Conservation (phyloP, 495 filamentous ascomycete genomes). For the Apodospora peruviana region DNA sequence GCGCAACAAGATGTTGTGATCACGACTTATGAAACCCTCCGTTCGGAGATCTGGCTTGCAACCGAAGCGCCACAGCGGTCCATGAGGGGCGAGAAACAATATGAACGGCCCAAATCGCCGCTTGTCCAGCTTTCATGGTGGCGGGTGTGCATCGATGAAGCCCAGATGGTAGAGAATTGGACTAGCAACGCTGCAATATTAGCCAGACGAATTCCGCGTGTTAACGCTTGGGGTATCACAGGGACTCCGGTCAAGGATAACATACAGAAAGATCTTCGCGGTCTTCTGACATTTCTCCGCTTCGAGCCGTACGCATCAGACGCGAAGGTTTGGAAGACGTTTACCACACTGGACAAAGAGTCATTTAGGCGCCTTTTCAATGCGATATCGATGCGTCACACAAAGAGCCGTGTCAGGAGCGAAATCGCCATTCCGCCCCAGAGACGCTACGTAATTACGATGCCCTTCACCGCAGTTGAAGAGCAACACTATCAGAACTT, state of each 20-base stretch:
- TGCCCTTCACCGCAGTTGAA: conserved; percentile 83
- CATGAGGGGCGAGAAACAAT: conserved; percentile 60
- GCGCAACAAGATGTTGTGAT: conserved; percentile 71
- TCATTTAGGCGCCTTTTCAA: conserved; percentile 62
- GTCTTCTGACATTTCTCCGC: conserved; percentile 74
- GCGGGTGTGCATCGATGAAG: conserved; percentile 90
- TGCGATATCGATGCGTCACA: conserved; percentile 72
- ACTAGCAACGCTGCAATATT: conserved; percentile 77
- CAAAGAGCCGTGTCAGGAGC: conserved; percentile 69
- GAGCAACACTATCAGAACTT: conserved; percentile 76
- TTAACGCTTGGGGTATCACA: conserved; percentile 89
- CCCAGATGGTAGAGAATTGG: conserved; percentile 89
- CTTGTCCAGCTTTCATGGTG: conserved; percentile 81
- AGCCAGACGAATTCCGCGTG: conserved; percentile 70
- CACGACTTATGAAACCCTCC: conserved; percentile 77
- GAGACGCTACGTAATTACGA: conserved; percentile 77
- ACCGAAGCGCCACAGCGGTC: conserved; percentile 56
- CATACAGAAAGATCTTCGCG: conserved; percentile 59
- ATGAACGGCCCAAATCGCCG: conserved; percentile 65
- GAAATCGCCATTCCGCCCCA: conserved; percentile 72
- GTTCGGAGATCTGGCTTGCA: conserved; percentile 71
- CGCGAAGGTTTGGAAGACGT: conserved; percentile 57
- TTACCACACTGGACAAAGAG: conserved; percentile 53
- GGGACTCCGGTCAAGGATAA: conserved; percentile 84
- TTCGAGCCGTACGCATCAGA: conserved; percentile 67